Base-by-base conservation (phyloP, 169 alveolate species). In the Fabrea salina region DNA sequence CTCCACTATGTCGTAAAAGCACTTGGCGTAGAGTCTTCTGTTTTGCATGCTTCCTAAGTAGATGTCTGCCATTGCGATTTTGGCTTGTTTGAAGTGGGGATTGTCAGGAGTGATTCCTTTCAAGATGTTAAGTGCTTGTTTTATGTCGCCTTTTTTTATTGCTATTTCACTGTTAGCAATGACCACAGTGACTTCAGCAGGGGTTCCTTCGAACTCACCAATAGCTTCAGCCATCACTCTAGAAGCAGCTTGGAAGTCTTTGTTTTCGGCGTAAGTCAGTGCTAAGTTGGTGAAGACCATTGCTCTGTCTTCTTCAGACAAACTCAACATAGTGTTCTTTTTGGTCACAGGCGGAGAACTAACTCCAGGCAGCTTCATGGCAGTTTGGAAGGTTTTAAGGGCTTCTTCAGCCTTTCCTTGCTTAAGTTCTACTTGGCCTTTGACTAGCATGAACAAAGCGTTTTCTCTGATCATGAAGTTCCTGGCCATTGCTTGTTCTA, bases 121-220 rank as follows among this genome's bases (percentile, higher is more conserved):
- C 35, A 95, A 91, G 84, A 93, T 91, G 79, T 92, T 88, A 7
- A 95, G 89, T 0, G 98, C 98, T 75, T 93, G 92, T 80, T 92
- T 95, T 7, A 94, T 76, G 80, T 95, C 97, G 3, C 96, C 96
- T 75, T 89, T 80, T 74, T 90, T 87, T 49, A 92, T 67, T 0
- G 95, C 93, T 13, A 95, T 71, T 82, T 95, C 96, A 41, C 93
- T 85, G 72, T 93, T 91, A 41, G 95, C 89, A 54, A 94, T 80
- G 66, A 94, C 77, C 4, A 92, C 84, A 41, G 85, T 81, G 37
- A 91, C 95, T 82, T 93, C 98, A 83, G 89, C 91, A 35, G 85
- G 61, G 27, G 96, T 90, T 25, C 95, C 96, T 37, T 96, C 88
- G 68, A 92, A 93, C 83, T 95, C 96, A 2, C 90, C 95, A 39